phyloP scores from a whole-genome alignment of 2,329 filamentous ascomycete species.

The Apiospora marii region DNA sequence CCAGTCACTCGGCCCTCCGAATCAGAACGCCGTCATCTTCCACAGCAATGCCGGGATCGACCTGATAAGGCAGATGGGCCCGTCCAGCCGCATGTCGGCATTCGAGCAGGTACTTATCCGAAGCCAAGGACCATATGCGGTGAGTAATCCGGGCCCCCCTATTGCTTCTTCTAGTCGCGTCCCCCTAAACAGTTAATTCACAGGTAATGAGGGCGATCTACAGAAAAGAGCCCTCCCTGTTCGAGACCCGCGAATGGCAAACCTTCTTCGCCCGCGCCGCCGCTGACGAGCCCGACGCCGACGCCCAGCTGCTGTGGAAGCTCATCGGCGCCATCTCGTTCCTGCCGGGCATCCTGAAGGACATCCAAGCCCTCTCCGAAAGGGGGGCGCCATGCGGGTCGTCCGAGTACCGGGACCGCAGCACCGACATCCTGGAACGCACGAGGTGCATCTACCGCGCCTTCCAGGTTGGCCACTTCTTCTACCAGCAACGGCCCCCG shows the following conservation, averaged over 20 bases:
- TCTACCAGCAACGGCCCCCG: not conserved
- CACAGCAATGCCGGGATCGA: conserved; percentile 5
- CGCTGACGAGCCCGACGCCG: not conserved
- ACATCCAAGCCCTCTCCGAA: not conserved
- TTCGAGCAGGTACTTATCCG: not conserved
- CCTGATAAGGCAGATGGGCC: not conserved
- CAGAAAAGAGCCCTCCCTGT: not conserved
- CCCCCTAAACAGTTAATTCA: not conserved
- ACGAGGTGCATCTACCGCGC: not conserved
- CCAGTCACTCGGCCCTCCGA: not conserved
- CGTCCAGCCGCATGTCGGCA: not conserved
- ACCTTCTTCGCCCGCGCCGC: not conserved
- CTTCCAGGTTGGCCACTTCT: not conserved
- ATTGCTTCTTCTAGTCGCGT: not conserved
- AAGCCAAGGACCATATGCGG: not conserved
- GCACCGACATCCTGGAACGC: not conserved
- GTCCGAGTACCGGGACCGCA: not conserved
- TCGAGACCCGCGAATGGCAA: not conserved
- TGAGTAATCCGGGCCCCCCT: not conserved
- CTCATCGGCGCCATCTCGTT: not conserved
- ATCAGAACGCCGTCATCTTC: not conserved
- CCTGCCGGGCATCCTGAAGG: not conserved
- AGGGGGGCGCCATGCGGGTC: not conserved
- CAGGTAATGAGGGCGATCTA: not conserved
- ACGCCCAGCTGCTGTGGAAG: not conserved